Evolutionary conservation across 2,329 filamentous ascomycete species (phyloP).

Genomic region (Penicillium sp.): DNA sequence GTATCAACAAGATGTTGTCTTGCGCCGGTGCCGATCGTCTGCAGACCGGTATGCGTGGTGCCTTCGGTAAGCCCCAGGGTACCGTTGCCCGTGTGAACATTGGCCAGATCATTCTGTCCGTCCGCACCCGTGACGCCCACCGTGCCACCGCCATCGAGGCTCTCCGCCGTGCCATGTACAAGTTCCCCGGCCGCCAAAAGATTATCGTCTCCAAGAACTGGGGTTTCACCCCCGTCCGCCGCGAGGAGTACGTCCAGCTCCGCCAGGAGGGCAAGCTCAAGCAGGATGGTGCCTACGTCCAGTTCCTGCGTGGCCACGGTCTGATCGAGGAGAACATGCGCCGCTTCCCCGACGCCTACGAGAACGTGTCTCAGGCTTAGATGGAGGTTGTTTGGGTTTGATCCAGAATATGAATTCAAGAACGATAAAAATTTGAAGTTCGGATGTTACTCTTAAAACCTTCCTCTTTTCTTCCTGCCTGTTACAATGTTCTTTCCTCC

Average conservation of each 20-base stretch:
- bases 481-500: slow-evolving; percentile 18
- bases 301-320: slow-evolving; percentile 97
- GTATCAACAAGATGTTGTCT: slow-evolving; percentile 99
- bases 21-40: slow-evolving; percentile 99
- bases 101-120: slow-evolving; percentile 96
- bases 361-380: slow-evolving; percentile 49
- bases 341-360: slow-evolving; percentile 88
- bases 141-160: slow-evolving; percentile 94
- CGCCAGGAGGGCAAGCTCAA: slow-evolving; percentile 91
- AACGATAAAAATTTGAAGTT: slow-evolving; percentile 25
- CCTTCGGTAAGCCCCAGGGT: slow-evolving; percentile 99
- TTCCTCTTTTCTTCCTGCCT: slow-evolving; percentile 2
- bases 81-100: slow-evolving; percentile 99
- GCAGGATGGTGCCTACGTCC: slow-evolving; percentile 98
- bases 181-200: slow-evolving; percentile 99
- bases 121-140: slow-evolving; percentile 95
- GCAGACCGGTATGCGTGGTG: slow-evolving; percentile 99
- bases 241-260: slow-evolving; percentile 96
- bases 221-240: slow-evolving; percentile 98
- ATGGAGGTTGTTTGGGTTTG: slow-evolving; percentile 31
- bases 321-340: slow-evolving; percentile 82
- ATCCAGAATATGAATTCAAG: slow-evolving; percentile 31
- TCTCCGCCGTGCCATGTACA: slow-evolving; percentile 99
- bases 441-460: slow-evolving; percentile 20
- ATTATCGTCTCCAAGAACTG: slow-evolving; percentile 99